Evolutionary conservation across 2,329 filamentous ascomycete species (phyloP).

Genomic region (Lachnellula arida): DNA sequence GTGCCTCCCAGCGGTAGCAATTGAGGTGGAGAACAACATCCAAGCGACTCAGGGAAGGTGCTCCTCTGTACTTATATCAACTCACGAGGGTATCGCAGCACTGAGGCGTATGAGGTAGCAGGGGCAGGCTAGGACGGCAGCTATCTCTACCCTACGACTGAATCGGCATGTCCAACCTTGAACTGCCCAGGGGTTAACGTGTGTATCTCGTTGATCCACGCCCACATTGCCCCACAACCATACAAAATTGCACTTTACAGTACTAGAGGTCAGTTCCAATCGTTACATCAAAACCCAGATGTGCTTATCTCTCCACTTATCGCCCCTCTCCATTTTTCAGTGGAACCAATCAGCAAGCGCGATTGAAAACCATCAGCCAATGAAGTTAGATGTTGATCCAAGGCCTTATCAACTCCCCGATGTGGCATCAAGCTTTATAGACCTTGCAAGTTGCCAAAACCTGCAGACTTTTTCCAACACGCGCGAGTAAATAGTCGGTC

Average conservation of each 20-base stretch:
- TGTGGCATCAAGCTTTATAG: neutral
- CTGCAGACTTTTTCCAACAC: neutral
- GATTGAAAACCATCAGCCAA: neutral
- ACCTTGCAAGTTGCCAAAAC: neutral
- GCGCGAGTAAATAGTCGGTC: no score
- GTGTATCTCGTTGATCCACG: constrained; percentile 5
- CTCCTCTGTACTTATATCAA: neutral
- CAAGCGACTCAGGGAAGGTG: neutral
- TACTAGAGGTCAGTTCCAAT: neutral
- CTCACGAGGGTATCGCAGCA: neutral
- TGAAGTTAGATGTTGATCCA: neutral
- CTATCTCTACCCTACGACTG: constrained; percentile 11
- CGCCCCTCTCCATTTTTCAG: neutral
- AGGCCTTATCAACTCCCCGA: neutral
- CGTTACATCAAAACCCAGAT: neutral
- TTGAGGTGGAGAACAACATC: no score
- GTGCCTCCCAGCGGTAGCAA: neutral
- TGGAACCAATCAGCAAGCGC: neutral
- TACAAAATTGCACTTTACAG: neutral
- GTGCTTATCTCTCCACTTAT: constrained; percentile 9
- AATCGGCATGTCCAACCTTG: constrained; percentile 17
- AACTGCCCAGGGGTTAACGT: constrained; percentile 6
- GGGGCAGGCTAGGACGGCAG: constrained; percentile 12
- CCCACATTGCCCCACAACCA: neutral
- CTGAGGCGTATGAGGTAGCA: neutral